These are phyloP conservation scores for Bruguiera hainesii DNA, from an alignment of 441 rosid genomes.

Conservation along the genomic window DNA sequence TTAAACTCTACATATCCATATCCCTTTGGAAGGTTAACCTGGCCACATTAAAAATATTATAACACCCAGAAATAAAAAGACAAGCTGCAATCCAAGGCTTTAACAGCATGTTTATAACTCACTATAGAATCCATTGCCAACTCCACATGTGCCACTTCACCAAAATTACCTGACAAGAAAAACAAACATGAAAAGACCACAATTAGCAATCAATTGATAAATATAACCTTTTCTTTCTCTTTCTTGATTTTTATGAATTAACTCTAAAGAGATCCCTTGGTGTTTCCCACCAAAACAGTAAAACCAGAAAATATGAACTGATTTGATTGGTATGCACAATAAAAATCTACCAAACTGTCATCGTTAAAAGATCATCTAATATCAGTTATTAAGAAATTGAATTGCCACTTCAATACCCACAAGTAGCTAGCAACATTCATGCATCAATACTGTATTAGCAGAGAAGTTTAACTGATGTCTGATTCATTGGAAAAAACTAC, in stretches of 20 bases:
- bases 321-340: too few species aligned
- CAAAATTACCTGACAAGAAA: conserved; percentile 67
- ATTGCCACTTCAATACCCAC: background rate
- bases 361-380: too few species aligned
- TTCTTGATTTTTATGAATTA: background rate
- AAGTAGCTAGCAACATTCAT: background rate
- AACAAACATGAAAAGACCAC: background rate
- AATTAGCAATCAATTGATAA: background rate
- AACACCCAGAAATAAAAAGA: background rate
- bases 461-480: background rate
- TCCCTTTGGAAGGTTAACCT: conserved; percentile 98
- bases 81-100: background rate
- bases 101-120: conserved; percentile 29
- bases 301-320: too few species aligned
- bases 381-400: too few species aligned
- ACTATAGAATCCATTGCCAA: conserved; percentile 87
- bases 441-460: background rate
- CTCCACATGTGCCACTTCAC: conserved; percentile 80
- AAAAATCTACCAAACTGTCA: too few species aligned
- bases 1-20: conserved; percentile 91
- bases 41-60: conserved; percentile 15
- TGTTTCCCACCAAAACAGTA: too few species aligned
- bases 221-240: background rate
- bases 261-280: background rate
- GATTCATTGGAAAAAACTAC: background rate